Evolutionary conservation across 2,329 filamentous ascomycete species (phyloP).

Genomic region (Trichoderma sp.): DNA sequence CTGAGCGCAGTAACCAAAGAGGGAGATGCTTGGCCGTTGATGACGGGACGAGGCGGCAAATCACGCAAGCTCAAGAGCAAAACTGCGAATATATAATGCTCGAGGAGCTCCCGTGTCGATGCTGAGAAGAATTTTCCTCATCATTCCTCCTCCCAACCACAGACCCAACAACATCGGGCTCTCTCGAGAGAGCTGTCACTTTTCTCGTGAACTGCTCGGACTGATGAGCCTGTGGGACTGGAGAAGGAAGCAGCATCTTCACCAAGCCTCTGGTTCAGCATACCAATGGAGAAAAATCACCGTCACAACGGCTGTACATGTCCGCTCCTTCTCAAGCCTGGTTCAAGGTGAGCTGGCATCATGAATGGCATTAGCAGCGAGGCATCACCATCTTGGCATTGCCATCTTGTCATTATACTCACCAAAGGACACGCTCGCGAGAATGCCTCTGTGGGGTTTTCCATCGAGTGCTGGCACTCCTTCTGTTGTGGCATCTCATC

Average conservation of each 20-base stretch:
- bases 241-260: background rate
- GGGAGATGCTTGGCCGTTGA: background rate
- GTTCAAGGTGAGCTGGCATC: background rate
- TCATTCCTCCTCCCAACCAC: background rate
- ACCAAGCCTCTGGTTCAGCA: background rate
- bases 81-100: conserved; percentile 12
- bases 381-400: background rate
- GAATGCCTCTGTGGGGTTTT: background rate
- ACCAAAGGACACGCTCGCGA: background rate
- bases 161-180: background rate
- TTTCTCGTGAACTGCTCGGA: background rate
- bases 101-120: background rate
- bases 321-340: too few species aligned
- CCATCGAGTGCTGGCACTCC: background rate
- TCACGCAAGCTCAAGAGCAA: too few species aligned
- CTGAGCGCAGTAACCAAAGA: background rate
- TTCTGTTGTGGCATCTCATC: conserved; percentile 3
- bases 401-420: background rate
- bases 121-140: background rate
- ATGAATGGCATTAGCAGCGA: background rate
- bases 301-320: too few species aligned
- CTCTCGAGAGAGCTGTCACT: background rate
- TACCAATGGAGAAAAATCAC: too few species aligned
- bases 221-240: background rate
- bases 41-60: background rate